Evolutionary conservation across 2,329 filamentous ascomycete genomes (phyloP), one percentile per base, ranked within the genome.

Genomic region (Sporothrix euskadiensis): DNA sequence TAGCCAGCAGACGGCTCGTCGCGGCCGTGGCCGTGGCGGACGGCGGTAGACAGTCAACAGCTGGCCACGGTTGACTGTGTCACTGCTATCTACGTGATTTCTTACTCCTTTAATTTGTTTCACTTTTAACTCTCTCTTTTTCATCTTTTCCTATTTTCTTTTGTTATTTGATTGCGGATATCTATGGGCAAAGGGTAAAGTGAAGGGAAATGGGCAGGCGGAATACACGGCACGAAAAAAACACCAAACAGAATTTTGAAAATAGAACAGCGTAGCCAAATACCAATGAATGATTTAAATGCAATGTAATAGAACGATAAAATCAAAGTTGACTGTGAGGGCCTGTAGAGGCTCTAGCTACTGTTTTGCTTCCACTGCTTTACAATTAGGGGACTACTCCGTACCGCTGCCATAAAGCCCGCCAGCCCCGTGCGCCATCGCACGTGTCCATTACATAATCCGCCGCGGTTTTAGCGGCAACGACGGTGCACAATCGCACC

Each of bases 1-100:
- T 9, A 59, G 56, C 59, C n/a, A 65, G 26, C 6, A 63, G 10
- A 19, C 59, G 39, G 47, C 54, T 35, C 71, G 69, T 16, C 70
- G 71, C 19, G 65, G 73, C 14, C 72, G 59, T 7, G 71, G 72
- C 44, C 68, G 73, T 6, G 75, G 74, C n/a, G 71, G 70, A 6
- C 71, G 71, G 71, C 47, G 71, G 68, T 68, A 66, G 59, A 12
- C 52, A 56, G 52, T 49, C 44, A 49, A 8, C 16, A 54, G n/a
- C 19, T 22, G 14, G 49, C 4, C 49, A n/a, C 49, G 14, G 16
- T 16, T 22, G 61, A 44, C 39, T 19, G 22, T 35, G n/a, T 10
- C 52, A 56, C 22, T 56, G 8, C 52, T 59, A 49, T 32, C 69
- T 66, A 41, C 61, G 68, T 54, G 35, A 10, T 30, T 52, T 54